These are phyloP conservation scores for Gautieria morchelliformis DNA, from an alignment of 768 basidiomycete species.

Conservation along the genomic window DNA sequence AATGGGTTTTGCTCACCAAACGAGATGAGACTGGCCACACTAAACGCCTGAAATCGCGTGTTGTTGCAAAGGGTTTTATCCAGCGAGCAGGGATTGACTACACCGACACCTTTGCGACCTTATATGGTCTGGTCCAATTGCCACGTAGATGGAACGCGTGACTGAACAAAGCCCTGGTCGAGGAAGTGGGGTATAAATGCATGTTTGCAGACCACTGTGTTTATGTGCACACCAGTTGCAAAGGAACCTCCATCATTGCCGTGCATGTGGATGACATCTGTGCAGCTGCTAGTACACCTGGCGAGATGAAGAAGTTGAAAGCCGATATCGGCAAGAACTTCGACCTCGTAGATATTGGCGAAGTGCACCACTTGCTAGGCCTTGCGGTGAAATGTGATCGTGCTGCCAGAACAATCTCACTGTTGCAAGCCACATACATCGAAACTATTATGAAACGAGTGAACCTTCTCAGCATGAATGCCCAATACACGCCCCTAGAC, in stretches of 20 bases:
- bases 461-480: constrained; percentile 16
- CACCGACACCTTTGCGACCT: constrained; percentile 14
- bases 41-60: constrained; percentile 25
- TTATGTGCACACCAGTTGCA: too few relatives aligned
- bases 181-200: too few relatives aligned
- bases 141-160: too few relatives aligned
- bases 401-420: constrained; percentile 8
- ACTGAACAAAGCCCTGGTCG: too few relatives aligned
- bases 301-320: constrained; percentile 17
- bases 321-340: constrained; percentile 14
- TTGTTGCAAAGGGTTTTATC: constrained; percentile 33
- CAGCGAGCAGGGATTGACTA: constrained; percentile 29
- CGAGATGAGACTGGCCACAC: constrained; percentile 16
- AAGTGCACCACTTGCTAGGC: constrained; percentile 17
- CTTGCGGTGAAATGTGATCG: constrained; percentile 18
- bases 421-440: constrained; percentile 24
- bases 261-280: too few relatives aligned
- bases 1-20: constrained; percentile 23
- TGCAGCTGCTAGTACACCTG: too few relatives aligned
- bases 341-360: constrained; percentile 13
- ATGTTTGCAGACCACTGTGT: too few relatives aligned
- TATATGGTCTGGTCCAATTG: too few relatives aligned
- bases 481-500: constrained; percentile 24
- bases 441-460: constrained; percentile 20
- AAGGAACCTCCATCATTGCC: too few relatives aligned